Conservation (phyloP, 495 filamentous ascomycete genomes). For the Choiromyces venosus region DNA sequence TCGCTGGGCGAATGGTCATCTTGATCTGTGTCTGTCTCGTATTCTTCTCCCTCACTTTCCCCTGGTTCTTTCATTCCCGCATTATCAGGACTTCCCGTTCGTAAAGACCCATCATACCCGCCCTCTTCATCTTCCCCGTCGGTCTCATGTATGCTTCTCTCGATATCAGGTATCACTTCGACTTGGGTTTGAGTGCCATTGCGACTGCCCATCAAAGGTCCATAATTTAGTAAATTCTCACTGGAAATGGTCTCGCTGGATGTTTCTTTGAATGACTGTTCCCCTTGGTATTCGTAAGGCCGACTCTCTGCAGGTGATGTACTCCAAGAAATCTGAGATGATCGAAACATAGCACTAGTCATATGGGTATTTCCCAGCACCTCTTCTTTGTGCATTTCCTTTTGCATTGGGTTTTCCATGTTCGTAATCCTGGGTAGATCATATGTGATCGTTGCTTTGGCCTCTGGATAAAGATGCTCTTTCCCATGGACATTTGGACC, state of each 20-base stretch:
- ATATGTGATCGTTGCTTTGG: background rate
- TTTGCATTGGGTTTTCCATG: background rate
- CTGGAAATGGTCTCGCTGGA: background rate
- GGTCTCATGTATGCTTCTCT: background rate
- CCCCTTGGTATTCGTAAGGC: background rate
- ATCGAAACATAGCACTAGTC: background rate
- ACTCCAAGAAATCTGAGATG: background rate
- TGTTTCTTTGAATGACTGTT: background rate
- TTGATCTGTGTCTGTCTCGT: background rate
- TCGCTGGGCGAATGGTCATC: background rate
- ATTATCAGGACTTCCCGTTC: background rate
- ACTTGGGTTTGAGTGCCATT: background rate
- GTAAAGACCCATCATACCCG: background rate
- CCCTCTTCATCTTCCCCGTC: background rate
- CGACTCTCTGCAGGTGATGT: background rate
- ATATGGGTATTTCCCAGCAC: background rate
- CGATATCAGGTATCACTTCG: background rate
- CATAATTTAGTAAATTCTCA: background rate
- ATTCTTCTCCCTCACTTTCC: background rate
- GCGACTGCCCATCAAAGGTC: background rate
- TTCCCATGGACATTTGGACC: background rate
- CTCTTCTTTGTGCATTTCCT: background rate
- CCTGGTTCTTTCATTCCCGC: background rate
- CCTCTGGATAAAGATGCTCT: background rate
- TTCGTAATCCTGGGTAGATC: background rate